These are phyloP conservation scores for Dothideomycetes sp. DNA, from an alignment of 2,329 filamentous ascomycete genomes.

Conservation along the genomic window DNA sequence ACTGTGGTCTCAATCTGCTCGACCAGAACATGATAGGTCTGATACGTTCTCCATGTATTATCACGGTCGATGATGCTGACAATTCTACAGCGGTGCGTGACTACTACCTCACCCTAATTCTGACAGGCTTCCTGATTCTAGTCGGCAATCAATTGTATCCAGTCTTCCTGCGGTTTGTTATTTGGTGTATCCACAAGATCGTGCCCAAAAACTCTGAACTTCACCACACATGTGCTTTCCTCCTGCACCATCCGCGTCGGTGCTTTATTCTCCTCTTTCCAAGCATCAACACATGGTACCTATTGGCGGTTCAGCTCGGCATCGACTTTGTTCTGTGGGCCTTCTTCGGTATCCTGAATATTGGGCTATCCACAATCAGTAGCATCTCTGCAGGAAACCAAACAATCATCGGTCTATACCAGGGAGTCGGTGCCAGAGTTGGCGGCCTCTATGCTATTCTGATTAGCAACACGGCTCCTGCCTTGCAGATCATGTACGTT, in stretches of 20 bases:
- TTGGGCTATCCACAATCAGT: constrained; percentile 50
- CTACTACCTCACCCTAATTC: constrained; percentile 33
- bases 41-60: neutral
- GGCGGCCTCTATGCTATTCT: constrained; percentile 58
- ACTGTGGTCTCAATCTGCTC: constrained; percentile 31
- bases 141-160: constrained; percentile 60
- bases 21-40: constrained; percentile 24
- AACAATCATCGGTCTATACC: constrained; percentile 56
- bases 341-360: constrained; percentile 56
- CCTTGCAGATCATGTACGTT: constrained; percentile 51
- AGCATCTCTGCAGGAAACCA: constrained; percentile 45
- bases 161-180: constrained; percentile 50
- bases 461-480: constrained; percentile 47
- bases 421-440: constrained; percentile 51
- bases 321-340: constrained; percentile 58
- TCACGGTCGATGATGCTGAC: neutral
- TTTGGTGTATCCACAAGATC: constrained; percentile 43
- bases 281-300: constrained; percentile 54
- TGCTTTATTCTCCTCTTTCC: constrained; percentile 59
- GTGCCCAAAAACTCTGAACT: constrained; percentile 15
- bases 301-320: constrained; percentile 50
- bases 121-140: constrained; percentile 49
- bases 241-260: constrained; percentile 36
- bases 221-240: constrained; percentile 28
- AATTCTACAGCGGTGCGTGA: constrained; percentile 27